phyloP scores from a whole-genome alignment of 73 alveolate genomes.

The Paramecium caudatum region DNA sequence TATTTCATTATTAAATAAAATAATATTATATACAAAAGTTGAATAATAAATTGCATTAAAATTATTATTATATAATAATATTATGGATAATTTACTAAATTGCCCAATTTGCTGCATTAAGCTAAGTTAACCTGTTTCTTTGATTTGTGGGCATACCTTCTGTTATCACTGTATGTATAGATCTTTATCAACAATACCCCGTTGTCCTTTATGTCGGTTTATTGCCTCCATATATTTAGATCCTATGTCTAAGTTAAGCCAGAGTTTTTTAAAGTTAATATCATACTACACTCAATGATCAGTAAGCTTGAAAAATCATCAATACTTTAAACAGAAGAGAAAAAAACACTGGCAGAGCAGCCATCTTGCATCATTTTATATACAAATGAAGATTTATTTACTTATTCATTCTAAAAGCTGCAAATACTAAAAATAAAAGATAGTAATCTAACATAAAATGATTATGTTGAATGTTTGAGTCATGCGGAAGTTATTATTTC shows the following conservation, averaged over 20 bases:
- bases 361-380: neutral
- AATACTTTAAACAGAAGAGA: neutral
- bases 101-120: neutral
- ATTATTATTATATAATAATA: too few relatives aligned
- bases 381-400: neutral
- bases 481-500: neutral
- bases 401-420: neutral
- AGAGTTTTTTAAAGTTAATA: neutral
- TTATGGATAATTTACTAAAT: neutral
- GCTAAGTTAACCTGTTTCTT: conserved; percentile 19
- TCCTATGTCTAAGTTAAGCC: conserved; percentile 1
- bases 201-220: conserved; percentile 43
- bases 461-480: conserved; percentile 8
- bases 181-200: conserved; percentile 35
- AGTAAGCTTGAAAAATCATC: neutral
- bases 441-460: neutral
- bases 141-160: conserved; percentile 37
- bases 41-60: conserved; percentile 11
- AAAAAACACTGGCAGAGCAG: neutral
- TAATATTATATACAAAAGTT: conserved; percentile 27
- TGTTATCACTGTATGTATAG: conserved; percentile 41
- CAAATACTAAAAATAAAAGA: neutral
- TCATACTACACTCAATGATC: neutral
- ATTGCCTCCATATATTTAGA: neutral
- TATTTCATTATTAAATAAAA: neutral